Conservation (phyloP, 805 yeast species). For the Yamadazyma akitaensis region DNA sequence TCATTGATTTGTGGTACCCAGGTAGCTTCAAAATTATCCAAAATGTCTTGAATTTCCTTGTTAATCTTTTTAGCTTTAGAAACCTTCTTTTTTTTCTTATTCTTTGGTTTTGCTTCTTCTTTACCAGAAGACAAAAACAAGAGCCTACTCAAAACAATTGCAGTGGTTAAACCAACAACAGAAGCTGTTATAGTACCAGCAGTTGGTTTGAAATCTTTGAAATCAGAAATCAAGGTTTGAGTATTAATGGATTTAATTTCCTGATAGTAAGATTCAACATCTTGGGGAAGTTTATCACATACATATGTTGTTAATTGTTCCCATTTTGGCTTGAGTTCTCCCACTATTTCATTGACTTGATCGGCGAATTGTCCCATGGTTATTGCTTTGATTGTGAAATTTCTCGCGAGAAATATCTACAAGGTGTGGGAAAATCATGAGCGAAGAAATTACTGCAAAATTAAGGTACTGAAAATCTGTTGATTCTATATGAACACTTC, state of each 20-base stretch:
- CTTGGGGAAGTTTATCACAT: constrained; percentile 7
- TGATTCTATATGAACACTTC: constrained; percentile 14
- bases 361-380: constrained; percentile 9
- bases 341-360: constrained; percentile 9
- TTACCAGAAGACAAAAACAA: constrained; percentile 7
- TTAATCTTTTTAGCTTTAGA: constrained; percentile 41
- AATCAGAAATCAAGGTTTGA: constrained; percentile 29
- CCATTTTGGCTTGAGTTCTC: constrained; percentile 9
- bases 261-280: constrained; percentile 8
- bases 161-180: constrained; percentile 21
- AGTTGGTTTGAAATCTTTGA: constrained; percentile 26
- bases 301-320: constrained; percentile 3
- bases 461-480: background rate
- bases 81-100: constrained; percentile 33
- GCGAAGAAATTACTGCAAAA: background rate
- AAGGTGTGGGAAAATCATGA: too few relatives aligned
- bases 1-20: constrained; percentile 40
- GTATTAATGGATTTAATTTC: constrained; percentile 8
- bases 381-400: background rate
- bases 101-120: constrained; percentile 12
- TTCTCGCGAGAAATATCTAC: background rate
- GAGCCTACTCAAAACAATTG: constrained; percentile 21
- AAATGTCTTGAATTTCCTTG: constrained; percentile 34
- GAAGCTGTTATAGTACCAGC: constrained; percentile 34
- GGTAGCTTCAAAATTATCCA: constrained; percentile 37